Evolutionary conservation across 2,329 filamentous ascomycete genomes (phyloP).

Genomic region (Exophiala viscosa): DNA sequence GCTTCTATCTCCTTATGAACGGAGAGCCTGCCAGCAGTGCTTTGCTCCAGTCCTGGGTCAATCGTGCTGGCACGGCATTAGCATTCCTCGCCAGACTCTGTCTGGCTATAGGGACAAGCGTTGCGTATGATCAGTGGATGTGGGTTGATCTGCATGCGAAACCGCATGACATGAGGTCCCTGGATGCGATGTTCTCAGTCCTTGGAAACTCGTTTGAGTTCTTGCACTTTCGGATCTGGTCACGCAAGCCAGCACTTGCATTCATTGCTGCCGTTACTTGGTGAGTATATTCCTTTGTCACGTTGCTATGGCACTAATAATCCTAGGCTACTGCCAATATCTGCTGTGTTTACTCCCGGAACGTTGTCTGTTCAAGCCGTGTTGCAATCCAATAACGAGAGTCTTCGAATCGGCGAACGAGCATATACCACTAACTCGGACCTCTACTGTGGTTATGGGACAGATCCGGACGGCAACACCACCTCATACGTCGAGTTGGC

Average conservation of each 20-base stretch:
- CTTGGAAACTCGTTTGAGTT: conserved; percentile 14
- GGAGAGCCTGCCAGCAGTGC: conserved; percentile 8
- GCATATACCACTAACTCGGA: conserved; percentile 6
- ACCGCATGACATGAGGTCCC: conserved; percentile 6
- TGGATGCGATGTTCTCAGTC: conserved; percentile 14
- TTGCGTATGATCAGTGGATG: conserved; percentile 19
- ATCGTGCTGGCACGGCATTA: conserved; percentile 13
- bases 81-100: conserved; percentile 13
- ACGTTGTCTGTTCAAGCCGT: conserved; percentile 13
- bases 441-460: conserved; percentile 4
- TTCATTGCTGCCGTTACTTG: conserved; percentile 15
- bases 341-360: conserved; percentile 14
- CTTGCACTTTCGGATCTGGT: conserved; percentile 10
- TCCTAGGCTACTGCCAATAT: conserved; percentile 10
- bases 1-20: conserved; percentile 7
- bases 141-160: conserved; percentile 11
- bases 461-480: conserved; percentile 3
- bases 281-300: background rate
- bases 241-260: conserved; percentile 2
- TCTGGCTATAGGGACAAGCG: conserved; percentile 10
- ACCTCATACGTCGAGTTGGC: conserved; percentile 4
- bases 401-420: conserved; percentile 10
- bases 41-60: conserved; percentile 14
- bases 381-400: background rate
- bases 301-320: background rate